Evolutionary conservation across 2,329 filamentous ascomycete genomes (phyloP).

Genomic region (Exophiala sp.): DNA sequence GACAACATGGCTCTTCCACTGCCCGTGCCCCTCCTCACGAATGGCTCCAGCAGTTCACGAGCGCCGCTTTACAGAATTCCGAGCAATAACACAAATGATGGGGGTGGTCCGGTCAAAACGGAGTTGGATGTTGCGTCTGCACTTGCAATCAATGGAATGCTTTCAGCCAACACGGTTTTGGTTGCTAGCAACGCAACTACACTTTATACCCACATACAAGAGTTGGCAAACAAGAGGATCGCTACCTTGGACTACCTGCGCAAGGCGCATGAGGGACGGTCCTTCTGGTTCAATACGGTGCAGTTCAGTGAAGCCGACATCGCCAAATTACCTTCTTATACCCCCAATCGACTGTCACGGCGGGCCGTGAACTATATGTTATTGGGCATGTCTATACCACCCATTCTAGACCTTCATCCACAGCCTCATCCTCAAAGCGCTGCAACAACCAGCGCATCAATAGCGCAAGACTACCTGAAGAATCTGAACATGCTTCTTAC

Average conservation of each 20-base stretch:
- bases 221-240: conserved; percentile 86
- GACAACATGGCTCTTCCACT: conserved; percentile 19
- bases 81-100: conserved; percentile 8
- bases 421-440: conserved; percentile 18
- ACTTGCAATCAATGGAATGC: conserved; percentile 18
- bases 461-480: conserved; percentile 77
- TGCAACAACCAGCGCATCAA: conserved; percentile 60
- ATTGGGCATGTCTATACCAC: conserved; percentile 84
- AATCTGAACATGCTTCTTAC: conserved; percentile 78
- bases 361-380: conserved; percentile 92
- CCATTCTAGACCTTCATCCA: conserved; percentile 70
- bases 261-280: conserved; percentile 90
- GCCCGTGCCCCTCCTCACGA: not conserved
- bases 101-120: conserved; percentile 1
- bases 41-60: conserved; percentile 6
- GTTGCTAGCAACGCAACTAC: conserved; percentile 8
- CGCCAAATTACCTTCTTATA: conserved; percentile 78
- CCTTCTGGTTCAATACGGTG: conserved; percentile 98
- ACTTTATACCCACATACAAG: conserved; percentile 68
- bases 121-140: conserved; percentile 16
- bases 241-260: conserved; percentile 89
- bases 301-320: conserved; percentile 84
- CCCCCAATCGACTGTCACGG: conserved; percentile 75
- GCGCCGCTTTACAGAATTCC: conserved; percentile 9
- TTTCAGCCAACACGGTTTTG: not conserved